These are phyloP conservation scores for Smithsoniella earleae DNA, from an alignment of 163 green algal species.

Conservation along the genomic window DNA sequence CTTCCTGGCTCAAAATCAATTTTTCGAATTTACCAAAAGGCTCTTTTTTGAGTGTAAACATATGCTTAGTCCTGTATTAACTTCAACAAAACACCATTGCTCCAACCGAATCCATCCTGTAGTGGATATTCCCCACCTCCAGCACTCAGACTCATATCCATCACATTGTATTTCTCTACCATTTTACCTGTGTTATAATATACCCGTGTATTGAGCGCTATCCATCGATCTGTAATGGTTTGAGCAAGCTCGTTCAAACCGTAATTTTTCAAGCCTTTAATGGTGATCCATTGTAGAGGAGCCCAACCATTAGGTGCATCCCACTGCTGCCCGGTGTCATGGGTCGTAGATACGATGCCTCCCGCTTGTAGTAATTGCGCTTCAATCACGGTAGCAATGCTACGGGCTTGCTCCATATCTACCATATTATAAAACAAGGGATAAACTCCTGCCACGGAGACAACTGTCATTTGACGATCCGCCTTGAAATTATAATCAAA, in stretches of 20 bases:
- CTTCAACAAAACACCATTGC: conserved; percentile 65
- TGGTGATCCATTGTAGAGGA: conserved; percentile 75
- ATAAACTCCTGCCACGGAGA: too few relatives aligned
- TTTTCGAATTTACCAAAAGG: too few relatives aligned
- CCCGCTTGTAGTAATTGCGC: conserved; percentile 59
- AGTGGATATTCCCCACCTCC: conserved; percentile 76
- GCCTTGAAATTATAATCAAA: too few relatives aligned
- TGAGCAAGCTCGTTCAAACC: conserved; percentile 40
- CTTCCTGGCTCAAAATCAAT: too few relatives aligned
- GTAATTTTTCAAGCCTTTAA: too few relatives aligned
- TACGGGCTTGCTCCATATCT: too few relatives aligned
- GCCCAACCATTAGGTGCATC: conserved; percentile 91
- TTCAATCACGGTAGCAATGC: conserved; percentile 47
- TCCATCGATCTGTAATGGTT: too few relatives aligned
- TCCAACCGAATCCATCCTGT: conserved; percentile 91
- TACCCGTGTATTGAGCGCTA: too few relatives aligned
- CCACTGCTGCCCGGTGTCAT: conserved; percentile 76
- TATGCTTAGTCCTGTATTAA: conserved; percentile 46
- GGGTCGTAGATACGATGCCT: conserved; percentile 48
- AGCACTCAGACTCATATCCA: conserved; percentile 36
- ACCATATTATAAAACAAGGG: too few relatives aligned
- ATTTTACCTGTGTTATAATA: too few relatives aligned
- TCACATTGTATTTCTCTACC: conserved; percentile 60
- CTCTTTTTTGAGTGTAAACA: too few relatives aligned
- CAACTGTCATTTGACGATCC: too few relatives aligned